Conservation (phyloP, 2,329 filamentous ascomycete genomes). For the Arthrinium phaeospermum region DNA sequence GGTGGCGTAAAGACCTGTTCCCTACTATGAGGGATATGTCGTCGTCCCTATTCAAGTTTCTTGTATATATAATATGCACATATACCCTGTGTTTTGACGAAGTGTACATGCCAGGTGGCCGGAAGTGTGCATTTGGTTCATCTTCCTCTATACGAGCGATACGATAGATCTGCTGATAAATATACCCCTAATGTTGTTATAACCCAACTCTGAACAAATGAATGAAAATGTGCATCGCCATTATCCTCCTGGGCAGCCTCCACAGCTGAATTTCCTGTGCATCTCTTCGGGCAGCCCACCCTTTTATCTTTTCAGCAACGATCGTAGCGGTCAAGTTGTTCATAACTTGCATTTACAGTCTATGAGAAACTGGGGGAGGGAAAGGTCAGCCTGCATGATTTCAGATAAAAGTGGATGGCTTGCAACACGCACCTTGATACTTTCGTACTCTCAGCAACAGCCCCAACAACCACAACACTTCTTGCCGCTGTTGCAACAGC, state of each 20-base stretch:
- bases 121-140: neutral
- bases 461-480: constrained; percentile 22
- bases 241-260: neutral
- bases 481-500: constrained; percentile 15
- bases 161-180: neutral
- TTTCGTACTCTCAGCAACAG: constrained; percentile 10
- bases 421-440: too few species aligned
- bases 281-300: neutral
- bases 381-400: too few species aligned
- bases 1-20: constrained; percentile 8
- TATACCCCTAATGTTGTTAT: neutral
- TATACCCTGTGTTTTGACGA: neutral
- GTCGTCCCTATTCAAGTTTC: neutral
- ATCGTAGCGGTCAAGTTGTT: too few species aligned
- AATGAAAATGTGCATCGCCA: neutral
- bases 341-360: too few species aligned
- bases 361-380: too few species aligned
- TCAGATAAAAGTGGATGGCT: neutral
- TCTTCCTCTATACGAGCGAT: neutral
- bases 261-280: neutral
- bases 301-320: neutral
- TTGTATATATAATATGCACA: neutral
- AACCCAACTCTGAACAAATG: neutral
- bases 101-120: neutral
- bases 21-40: neutral